Evolutionary conservation across 805 yeast genomes (phyloP).

Genomic region (Candida broadrunensis): DNA sequence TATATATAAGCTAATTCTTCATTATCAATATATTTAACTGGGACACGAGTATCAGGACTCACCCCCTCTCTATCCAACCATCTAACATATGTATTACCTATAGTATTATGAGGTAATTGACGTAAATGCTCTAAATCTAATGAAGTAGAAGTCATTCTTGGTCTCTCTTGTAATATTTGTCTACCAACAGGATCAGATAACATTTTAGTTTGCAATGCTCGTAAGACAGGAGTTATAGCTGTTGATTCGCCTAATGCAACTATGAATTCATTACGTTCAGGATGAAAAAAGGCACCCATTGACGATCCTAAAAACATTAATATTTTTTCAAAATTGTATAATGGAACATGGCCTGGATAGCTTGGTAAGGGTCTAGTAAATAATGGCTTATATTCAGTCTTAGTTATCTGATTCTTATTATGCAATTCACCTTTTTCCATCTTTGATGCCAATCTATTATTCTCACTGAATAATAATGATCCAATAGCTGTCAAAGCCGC

Average conservation of each 20-base stretch:
- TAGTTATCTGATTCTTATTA: conserved; percentile 29
- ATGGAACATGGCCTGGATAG: conserved; percentile 79
- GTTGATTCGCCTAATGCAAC: conserved; percentile 90
- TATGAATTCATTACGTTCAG: conserved; percentile 70
- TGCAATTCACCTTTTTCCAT: conserved; percentile 53
- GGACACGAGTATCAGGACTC: conserved; percentile 89
- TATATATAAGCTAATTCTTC: conserved; percentile 90
- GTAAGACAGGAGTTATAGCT: conserved; percentile 68
- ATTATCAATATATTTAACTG: conserved; percentile 83
- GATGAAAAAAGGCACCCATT: conserved; percentile 72
- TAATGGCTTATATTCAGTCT: conserved; percentile 20
- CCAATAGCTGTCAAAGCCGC: conserved; percentile 18
- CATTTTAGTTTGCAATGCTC: conserved; percentile 67
- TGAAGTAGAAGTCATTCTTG: conserved; percentile 74
- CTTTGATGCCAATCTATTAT: conserved; percentile 55
- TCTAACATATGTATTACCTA: conserved; percentile 75
- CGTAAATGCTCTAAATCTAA: conserved; percentile 62
- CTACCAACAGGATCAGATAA: conserved; percentile 74
- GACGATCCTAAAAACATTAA: conserved; percentile 72
- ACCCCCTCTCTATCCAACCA: conserved; percentile 89
- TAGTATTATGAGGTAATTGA: conserved; percentile 59
- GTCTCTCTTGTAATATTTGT: conserved; percentile 71
- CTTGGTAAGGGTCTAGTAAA: conserved; percentile 42
- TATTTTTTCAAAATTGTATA: conserved; percentile 58
- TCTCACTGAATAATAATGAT: conserved; percentile 35